A percentile compares a stretch with the other conserved stretches of the same genome.
These are phyloP conservation scores for Cryphonectria japonica DNA, from an alignment of 2,329 filamentous ascomycete genomes.

Conservation along the genomic window DNA sequence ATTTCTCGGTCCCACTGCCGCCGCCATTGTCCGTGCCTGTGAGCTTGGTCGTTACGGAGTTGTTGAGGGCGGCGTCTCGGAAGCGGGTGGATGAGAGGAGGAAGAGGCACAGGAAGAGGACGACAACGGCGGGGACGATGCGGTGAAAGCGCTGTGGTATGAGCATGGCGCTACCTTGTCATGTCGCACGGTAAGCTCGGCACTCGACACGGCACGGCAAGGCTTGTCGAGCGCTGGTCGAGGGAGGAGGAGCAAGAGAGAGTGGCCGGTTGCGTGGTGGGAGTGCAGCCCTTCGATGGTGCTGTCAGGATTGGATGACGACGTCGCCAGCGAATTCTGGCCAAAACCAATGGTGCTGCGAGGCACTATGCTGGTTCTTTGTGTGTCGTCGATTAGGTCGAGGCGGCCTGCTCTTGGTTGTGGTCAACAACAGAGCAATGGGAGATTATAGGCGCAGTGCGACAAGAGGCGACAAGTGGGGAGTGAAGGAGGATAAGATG, in stretches of 20 bases:
- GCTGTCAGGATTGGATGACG: background rate
- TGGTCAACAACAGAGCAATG: background rate
- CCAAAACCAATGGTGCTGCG: background rate
- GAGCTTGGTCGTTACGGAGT: constrained; percentile 24
- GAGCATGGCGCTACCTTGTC: constrained; percentile 29
- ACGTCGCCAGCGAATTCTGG: background rate
- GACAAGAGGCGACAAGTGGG: background rate
- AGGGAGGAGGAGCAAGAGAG: background rate
- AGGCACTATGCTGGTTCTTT: background rate
- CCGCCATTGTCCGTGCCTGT: background rate
- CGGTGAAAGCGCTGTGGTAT: constrained; percentile 31
- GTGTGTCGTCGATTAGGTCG: background rate
- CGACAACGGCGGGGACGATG: constrained; percentile 24
- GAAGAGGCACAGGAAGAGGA: constrained; percentile 28
- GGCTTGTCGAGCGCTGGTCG: background rate
- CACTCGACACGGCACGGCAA: background rate
- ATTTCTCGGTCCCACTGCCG: constrained; percentile 11
- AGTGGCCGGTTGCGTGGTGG: background rate
- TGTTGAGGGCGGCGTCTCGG: constrained; percentile 23
- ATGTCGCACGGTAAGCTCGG: constrained; percentile 22
- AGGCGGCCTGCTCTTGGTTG: background rate
- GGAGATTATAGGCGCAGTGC: background rate
- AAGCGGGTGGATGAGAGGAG: constrained; percentile 27
- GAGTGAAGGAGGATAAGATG: background rate
- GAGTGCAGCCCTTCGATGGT: background rate